A percentile compares a stretch with the other conserved stretches of the same genome.
These are phyloP conservation scores for Breviolum minutum DNA, from an alignment of 73 alveolate genomes.

Conservation along the genomic window DNA sequence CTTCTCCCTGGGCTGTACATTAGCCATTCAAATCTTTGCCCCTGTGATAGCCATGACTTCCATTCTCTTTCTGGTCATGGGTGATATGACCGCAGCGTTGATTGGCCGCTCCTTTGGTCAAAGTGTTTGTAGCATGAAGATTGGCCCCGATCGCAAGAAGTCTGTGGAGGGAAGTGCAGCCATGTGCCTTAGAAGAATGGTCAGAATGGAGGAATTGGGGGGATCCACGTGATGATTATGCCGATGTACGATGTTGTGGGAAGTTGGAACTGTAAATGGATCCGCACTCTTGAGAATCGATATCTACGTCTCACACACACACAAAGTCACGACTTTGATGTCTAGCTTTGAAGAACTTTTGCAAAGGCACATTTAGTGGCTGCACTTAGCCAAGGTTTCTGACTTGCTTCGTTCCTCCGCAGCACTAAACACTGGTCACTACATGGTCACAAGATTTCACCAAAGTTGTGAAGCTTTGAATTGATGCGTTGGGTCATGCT, in stretches of 20 bases:
- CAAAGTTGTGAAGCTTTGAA: too few species aligned
- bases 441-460: too few species aligned
- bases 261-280: too few species aligned
- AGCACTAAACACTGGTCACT: too few species aligned
- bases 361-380: neutral
- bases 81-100: constrained; percentile 70
- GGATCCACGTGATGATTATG: neutral
- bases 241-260: too few species aligned
- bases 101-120: constrained; percentile 91
- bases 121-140: constrained; percentile 51
- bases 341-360: too few species aligned
- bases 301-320: too few species aligned
- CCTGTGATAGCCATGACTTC: constrained; percentile 80
- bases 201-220: neutral
- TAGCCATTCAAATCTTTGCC: constrained; percentile 66
- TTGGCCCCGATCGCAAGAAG: constrained; percentile 75
- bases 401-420: constrained; percentile 63
- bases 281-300: too few species aligned
- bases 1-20: constrained; percentile 72
- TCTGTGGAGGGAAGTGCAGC: constrained; percentile 81
- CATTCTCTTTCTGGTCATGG: constrained; percentile 62
- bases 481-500: neutral
- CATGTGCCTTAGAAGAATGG: neutral
- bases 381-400: constrained; percentile 13
- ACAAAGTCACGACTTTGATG: too few species aligned